phyloP scores from a whole-genome alignment of 2,329 filamentous ascomycete genomes.

The Alternaria sp. region DNA sequence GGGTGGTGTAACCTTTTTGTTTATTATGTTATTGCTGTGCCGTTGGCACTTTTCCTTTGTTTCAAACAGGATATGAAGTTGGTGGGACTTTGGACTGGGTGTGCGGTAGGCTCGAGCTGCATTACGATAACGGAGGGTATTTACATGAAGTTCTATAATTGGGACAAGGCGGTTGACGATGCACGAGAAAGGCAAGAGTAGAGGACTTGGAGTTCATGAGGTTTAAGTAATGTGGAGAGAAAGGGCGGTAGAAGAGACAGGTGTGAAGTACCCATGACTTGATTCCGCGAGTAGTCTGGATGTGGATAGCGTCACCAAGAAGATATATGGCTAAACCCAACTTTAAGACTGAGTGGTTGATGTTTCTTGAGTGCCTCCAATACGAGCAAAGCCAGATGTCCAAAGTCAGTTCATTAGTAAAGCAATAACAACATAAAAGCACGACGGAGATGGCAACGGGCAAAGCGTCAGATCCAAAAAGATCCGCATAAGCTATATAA shows the following conservation, averaged over 20 bases:
- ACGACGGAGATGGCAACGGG: neutral
- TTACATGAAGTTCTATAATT: conserved; percentile 43
- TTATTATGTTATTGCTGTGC: conserved; percentile 51
- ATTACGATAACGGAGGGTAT: conserved; percentile 46
- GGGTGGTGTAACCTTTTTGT: conserved; percentile 51
- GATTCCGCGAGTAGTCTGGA: neutral
- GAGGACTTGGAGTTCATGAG: neutral
- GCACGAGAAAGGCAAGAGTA: conserved; percentile 40
- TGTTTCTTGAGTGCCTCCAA: neutral
- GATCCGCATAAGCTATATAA: neutral
- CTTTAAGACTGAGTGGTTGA: neutral
- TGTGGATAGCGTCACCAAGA: neutral
- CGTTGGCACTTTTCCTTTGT: conserved; percentile 48
- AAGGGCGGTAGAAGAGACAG: neutral
- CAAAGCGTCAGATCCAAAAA: neutral
- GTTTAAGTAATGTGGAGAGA: neutral
- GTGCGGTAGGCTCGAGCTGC: conserved; percentile 43
- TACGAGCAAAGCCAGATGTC: neutral
- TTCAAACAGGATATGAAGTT: conserved; percentile 48
- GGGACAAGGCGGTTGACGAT: conserved; percentile 43
- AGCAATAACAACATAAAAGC: neutral
- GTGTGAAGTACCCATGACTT: neutral
- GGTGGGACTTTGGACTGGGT: conserved; percentile 49
- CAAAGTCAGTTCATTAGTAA: neutral
- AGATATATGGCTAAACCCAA: neutral